Base-by-base conservation (phyloP, 306 rosid genomes). In the Echinosophora koreensis region DNA sequence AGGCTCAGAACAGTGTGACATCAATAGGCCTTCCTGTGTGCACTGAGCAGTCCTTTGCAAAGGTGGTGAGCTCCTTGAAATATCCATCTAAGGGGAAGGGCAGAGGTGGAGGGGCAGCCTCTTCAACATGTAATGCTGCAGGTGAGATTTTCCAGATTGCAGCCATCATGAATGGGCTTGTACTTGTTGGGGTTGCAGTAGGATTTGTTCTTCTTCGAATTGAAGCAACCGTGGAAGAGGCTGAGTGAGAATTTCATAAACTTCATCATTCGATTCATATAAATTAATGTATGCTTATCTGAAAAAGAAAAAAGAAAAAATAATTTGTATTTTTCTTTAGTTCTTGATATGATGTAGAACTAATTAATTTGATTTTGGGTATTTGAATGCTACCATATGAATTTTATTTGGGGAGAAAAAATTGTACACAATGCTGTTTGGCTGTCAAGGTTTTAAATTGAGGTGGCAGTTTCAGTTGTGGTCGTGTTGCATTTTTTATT, bases 151-250 rank as follows among this genome's bases (percentile, higher is more conserved):
- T 93, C 88, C 89, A 70, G 86, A 89, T 90, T 82, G 97, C 96
- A 2, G 91, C 85, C 16, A 85, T 86, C 69, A 80, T 89, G 56
- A 93, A 88, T 82, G 96, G 86, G 0, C 92, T 90, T 72, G 84
- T 81, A 60, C 94, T 93, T 39, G 49, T 89, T 46, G 96, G 97
- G 32, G 96, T 93, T 66, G 97, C 96, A 1, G 92, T 93, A 9
- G 97, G 96, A n/a, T 92, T 90, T 35, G 89, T 90, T 52, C 97
- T 92, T 80, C 97, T 92, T 39, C 90, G 96, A 83, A 34, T 92
- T 6, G 97, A 92, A 82, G 94, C 96, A 0, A 68, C 17, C 39
- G 83, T 89, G 4, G 97, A 93, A 83, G 97, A 90, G 61, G 50
- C 96, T 15, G 92, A 88, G 71, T 73, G 71, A 82, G 81, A 79